Conservation (phyloP, 257 asterid genomes). For the Eustoma russellianum region DNA sequence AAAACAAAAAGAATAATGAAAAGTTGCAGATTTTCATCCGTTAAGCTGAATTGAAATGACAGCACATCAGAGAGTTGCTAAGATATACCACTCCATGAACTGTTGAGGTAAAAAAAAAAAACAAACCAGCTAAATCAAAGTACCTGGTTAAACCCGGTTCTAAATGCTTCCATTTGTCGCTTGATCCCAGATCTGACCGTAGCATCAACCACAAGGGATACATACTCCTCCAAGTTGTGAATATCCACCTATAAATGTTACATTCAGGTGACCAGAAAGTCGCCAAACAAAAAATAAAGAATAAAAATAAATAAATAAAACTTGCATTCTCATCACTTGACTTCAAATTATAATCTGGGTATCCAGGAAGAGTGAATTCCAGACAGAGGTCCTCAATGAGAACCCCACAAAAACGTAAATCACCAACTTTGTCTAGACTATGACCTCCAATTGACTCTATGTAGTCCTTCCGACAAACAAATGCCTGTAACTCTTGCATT, state of each 20-base stretch:
- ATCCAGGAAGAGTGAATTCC: conserved; percentile 94
- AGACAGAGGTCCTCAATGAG: conserved; percentile 81
- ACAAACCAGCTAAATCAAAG: neutral
- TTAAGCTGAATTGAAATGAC: too few relatives aligned
- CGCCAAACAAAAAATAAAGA: too few relatives aligned
- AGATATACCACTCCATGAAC: neutral
- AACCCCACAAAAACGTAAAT: conserved; percentile 61
- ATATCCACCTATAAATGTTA: conserved; percentile 52
- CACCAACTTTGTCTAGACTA: conserved; percentile 21
- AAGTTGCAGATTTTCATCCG: too few relatives aligned
- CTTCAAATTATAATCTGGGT: conserved; percentile 75
- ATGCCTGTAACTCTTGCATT: conserved; percentile 84
- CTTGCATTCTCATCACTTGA: conserved; percentile 59
- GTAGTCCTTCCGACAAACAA: conserved; percentile 62
- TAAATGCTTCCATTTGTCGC: conserved; percentile 89
- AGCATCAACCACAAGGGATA: conserved; percentile 78
- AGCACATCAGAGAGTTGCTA: too few relatives aligned
- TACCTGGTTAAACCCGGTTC: conserved; percentile 96
- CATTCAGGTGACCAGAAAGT: too few relatives aligned
- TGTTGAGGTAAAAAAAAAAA: neutral
- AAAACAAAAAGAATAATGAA: too few relatives aligned
- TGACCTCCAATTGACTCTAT: conserved; percentile 51
- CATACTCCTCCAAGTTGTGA: conserved; percentile 72
- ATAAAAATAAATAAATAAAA: too few relatives aligned
- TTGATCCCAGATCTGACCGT: conserved; percentile 66